These are phyloP conservation scores for Pseudofabraea citricarpa DNA, from an alignment of 2,329 filamentous ascomycete genomes.

Conservation along the genomic window DNA sequence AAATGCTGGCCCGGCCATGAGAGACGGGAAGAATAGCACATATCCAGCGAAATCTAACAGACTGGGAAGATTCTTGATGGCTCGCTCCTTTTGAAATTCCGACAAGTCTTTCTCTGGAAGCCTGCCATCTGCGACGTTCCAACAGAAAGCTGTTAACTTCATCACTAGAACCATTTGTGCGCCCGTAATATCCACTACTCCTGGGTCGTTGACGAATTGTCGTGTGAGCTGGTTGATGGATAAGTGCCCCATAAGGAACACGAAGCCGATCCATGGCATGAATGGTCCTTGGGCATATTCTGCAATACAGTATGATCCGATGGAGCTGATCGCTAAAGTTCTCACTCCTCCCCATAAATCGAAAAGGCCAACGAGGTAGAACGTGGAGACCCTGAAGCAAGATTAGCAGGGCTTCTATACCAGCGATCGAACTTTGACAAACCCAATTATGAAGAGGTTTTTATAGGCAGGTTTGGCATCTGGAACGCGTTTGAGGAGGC, in stretches of 20 bases:
- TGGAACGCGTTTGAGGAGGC: slow-evolving; percentile 81
- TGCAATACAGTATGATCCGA: slow-evolving; percentile 77
- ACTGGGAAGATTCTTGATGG: slow-evolving; percentile 67
- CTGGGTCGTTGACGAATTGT: slow-evolving; percentile 63
- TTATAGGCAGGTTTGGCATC: slow-evolving; percentile 80
- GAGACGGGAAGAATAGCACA: slow-evolving; percentile 89
- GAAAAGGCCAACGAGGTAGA: slow-evolving; percentile 91
- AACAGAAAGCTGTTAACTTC: slow-evolving; percentile 95
- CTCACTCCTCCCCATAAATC: slow-evolving; percentile 82
- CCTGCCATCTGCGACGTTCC: slow-evolving; percentile 93
- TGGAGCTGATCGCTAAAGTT: slow-evolving; percentile 75
- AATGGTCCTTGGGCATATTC: slow-evolving; percentile 79
- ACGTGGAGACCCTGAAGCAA: slow-evolving; percentile 62
- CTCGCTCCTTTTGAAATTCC: slow-evolving; percentile 78
- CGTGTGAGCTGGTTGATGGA: slow-evolving; percentile 83
- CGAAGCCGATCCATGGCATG: slow-evolving; percentile 97
- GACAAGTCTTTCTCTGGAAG: slow-evolving; percentile 76
- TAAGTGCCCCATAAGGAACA: slow-evolving; percentile 94
- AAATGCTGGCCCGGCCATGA: slow-evolving; percentile 88
- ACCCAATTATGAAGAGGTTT: slow-evolving; percentile 82
- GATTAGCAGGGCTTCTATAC: slow-evolving; percentile 8
- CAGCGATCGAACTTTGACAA: slow-evolving; percentile 17
- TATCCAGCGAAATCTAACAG: slow-evolving; percentile 83
- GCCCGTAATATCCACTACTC: slow-evolving; percentile 79
- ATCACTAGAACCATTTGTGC: slow-evolving; percentile 98